Evolutionary conservation across 208 protist species (phyloP).

Genomic region (Cochliopodium minus): DNA sequence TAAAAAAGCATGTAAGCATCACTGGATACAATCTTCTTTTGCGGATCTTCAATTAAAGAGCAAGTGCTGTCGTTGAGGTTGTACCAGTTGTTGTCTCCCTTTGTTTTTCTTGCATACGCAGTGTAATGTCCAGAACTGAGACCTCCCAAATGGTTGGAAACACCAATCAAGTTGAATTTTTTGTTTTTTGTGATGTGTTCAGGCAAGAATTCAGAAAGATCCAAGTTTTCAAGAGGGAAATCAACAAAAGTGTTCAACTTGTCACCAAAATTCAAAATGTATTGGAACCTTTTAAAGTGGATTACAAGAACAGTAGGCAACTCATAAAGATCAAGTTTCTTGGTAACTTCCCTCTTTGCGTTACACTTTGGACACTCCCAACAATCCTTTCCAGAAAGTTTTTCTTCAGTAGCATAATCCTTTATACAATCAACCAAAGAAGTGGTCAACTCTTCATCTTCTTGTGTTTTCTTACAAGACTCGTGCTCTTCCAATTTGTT

Average conservation of each 20-base stretch:
- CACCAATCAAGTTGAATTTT: constrained; percentile 48
- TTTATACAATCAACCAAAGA: too few species aligned
- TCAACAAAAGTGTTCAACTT: constrained; percentile 40
- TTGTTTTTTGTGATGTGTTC: constrained; percentile 23
- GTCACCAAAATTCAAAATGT: constrained; percentile 20
- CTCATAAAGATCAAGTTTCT: constrained; percentile 40
- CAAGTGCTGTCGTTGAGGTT: constrained; percentile 1
- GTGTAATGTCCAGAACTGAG: constrained; percentile 73
- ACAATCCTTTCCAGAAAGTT: constrained; percentile 23
- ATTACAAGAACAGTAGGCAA: constrained; percentile 40
- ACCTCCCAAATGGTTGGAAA: constrained; percentile 67
- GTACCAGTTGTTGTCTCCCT: background rate
- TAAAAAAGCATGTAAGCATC: constrained; percentile 4
- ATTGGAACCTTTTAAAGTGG: constrained; percentile 45
- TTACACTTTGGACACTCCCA: constrained; percentile 43
- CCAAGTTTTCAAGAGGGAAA: constrained; percentile 30
- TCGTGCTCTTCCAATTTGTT: too few species aligned
- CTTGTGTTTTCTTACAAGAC: too few species aligned
- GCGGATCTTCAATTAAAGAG: background rate
- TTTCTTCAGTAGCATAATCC: constrained; percentile 21
- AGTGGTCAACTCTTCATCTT: too few species aligned
- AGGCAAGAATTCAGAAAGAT: constrained; percentile 17
- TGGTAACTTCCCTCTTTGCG: constrained; percentile 13
- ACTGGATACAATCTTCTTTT: background rate
- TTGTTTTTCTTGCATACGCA: constrained; percentile 28